Percentiles rank a stretch among this genome's conserved stretches.
Evolutionary conservation across 2,329 filamentous ascomycete genomes (phyloP).

Genomic region (Monosporascus sp.): DNA sequence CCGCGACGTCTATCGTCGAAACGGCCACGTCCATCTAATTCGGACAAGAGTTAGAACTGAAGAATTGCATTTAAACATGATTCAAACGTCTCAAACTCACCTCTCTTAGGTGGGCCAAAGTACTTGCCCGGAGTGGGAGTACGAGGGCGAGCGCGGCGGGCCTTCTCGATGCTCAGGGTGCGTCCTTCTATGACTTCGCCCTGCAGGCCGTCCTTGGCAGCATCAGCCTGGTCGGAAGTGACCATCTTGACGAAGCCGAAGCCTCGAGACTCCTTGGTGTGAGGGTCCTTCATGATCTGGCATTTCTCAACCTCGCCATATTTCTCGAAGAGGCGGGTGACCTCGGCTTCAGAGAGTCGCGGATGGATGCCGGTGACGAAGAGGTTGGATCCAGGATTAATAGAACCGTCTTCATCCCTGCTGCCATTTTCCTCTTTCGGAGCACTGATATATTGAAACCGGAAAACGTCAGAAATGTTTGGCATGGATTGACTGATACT

Average conservation of each 20-base stretch:
- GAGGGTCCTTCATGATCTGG: constrained; percentile 98
- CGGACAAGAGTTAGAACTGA: constrained; percentile 21
- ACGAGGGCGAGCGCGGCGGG: constrained; percentile 86
- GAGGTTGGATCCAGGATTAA: constrained; percentile 95
- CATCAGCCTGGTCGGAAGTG: constrained; percentile 89
- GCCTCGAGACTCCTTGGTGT: constrained; percentile 96
- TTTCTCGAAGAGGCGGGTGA: constrained; percentile 94
- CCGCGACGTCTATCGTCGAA: constrained; percentile 35
- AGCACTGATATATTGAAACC: constrained; percentile 28
- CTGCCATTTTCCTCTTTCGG: constrained; percentile 48
- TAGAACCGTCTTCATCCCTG: constrained; percentile 68
- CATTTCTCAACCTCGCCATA: constrained; percentile 98
- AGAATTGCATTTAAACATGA: background rate
- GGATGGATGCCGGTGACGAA: constrained; percentile 99
- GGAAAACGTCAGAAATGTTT: constrained; percentile 3
- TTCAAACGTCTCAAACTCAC: constrained; percentile 49
- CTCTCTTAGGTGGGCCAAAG: constrained; percentile 96
- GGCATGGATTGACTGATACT: background rate
- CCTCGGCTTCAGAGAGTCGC: constrained; percentile 80
- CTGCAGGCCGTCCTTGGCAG: constrained; percentile 92
- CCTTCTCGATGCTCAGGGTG: constrained; percentile 97
- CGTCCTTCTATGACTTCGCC: constrained; percentile 93
- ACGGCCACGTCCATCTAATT: constrained; percentile 37
- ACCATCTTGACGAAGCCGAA: constrained; percentile 99
- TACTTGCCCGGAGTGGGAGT: constrained; percentile 98